Percentiles rank a stretch among this genome's conserved stretches.
phyloP scores from a whole-genome alignment of 352 stramenopile species.

The Thalassiosira livingstoniorum region DNA sequence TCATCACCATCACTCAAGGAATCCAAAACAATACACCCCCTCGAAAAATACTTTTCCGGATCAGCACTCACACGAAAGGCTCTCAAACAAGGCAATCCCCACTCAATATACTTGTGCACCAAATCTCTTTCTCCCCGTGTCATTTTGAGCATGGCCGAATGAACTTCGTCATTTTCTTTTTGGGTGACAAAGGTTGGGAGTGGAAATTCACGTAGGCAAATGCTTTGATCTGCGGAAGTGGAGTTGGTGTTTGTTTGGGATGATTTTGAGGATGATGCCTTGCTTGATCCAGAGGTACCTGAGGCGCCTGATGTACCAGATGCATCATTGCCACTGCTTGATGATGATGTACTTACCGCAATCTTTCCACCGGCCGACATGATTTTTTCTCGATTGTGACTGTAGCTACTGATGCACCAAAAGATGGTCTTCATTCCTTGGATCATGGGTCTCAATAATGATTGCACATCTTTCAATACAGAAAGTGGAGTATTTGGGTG shows the following conservation, averaged over 20 bases:
- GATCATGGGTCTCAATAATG: conserved; percentile 95
- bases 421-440: conserved; percentile 97
- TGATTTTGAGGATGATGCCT: no score
- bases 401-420: conserved; percentile 93
- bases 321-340: no score
- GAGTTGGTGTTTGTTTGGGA: no score
- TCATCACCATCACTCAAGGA: no score
- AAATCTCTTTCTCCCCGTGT: conserved; percentile 93
- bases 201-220: conserved; percentile 43
- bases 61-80: conserved; percentile 89
- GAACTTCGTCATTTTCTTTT: conserved; percentile 73
- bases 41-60: conserved; percentile 6
- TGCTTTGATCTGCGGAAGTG: no score
- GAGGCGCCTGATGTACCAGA: no score
- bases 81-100: conserved; percentile 92
- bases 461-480: conserved; percentile 89
- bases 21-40: no score
- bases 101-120: conserved; percentile 93
- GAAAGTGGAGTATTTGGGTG: conserved; percentile 17
- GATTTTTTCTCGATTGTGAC: conserved; percentile 70
- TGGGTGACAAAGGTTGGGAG: conserved; percentile 18
- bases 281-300: no score
- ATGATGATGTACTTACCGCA: no score
- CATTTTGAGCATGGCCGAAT: conserved; percentile 85
- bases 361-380: conserved; percentile 21